These are phyloP conservation scores for Dictyostelium firmibasis DNA, from an alignment of 78 protist species.

Conservation along the genomic window DNA sequence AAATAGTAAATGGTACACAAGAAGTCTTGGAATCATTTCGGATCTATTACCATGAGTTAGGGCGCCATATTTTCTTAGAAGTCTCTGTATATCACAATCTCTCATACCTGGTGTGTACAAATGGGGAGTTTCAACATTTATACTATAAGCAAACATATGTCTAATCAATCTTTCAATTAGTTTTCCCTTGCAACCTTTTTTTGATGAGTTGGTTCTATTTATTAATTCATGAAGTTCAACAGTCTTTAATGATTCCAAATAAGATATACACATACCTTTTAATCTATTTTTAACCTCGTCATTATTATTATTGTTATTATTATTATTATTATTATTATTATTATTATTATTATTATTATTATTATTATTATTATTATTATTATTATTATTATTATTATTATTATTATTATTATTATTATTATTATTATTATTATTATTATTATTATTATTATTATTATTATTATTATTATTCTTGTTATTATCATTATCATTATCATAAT, in stretches of 20 bases:
- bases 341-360: background rate
- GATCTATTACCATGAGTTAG: conserved; percentile 1
- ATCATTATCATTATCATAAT: no score
- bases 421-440: no score
- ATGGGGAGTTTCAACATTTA: background rate
- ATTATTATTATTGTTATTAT: background rate
- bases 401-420: background rate
- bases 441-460: no score
- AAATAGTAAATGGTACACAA: conserved; percentile 10
- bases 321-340: background rate
- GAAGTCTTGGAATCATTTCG: conserved; percentile 25
- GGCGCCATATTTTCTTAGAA: background rate
- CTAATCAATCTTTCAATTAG: conserved; percentile 32
- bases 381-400: no score
- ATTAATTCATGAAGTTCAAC: background rate
- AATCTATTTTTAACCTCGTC: background rate
- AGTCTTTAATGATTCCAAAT: conserved; percentile 6
- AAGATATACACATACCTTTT: background rate
- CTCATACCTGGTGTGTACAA: conserved; percentile 2
- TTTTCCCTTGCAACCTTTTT: conserved; percentile 25
- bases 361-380: background rate
- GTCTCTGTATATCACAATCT: background rate
- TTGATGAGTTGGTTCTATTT: background rate
- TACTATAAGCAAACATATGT: conserved; percentile 26
- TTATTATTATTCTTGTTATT: no score